Evolutionary conservation across 2,329 filamentous ascomycete species (phyloP).

Genomic region (Rhynchosporium graminicola): DNA sequence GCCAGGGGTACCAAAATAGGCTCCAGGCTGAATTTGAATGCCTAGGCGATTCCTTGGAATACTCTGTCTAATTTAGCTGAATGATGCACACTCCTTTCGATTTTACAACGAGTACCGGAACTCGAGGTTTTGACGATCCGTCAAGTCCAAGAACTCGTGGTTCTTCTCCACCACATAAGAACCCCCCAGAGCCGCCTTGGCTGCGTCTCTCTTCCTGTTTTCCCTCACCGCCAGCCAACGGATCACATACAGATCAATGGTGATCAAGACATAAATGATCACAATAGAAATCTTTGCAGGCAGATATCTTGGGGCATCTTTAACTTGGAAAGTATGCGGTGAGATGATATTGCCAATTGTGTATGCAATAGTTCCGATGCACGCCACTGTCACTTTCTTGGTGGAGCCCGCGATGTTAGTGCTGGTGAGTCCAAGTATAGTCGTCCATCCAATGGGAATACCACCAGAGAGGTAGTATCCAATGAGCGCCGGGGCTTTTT

Average conservation of each 20-base stretch:
- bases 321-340: slow-evolving; percentile 47
- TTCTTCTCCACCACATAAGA: slow-evolving; percentile 14
- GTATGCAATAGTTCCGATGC: slow-evolving; percentile 45
- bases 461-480: slow-evolving; percentile 22
- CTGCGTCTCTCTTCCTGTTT: slow-evolving; percentile 41
- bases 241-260: slow-evolving; percentile 31
- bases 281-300: slow-evolving; percentile 24
- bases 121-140: slow-evolving; percentile 24
- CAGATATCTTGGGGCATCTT: slow-evolving; percentile 45
- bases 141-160: slow-evolving; percentile 25
- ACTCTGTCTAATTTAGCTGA: too few species aligned
- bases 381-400: slow-evolving; percentile 49
- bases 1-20: too few species aligned
- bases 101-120: slow-evolving; percentile 20
- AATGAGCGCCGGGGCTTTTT: slow-evolving; percentile 21
- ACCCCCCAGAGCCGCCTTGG: slow-evolving; percentile 30
- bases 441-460: slow-evolving; percentile 25
- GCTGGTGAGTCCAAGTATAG: slow-evolving; percentile 25
- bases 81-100: too few species aligned
- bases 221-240: slow-evolving; percentile 38
- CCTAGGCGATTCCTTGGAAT: too few species aligned
- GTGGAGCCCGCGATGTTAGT: slow-evolving; percentile 46
- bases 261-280: slow-evolving; percentile 16
- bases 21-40: too few species aligned
- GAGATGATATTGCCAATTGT: slow-evolving; percentile 48